Evolutionary conservation across 2,329 filamentous ascomycete genomes (phyloP).

Genomic region (Nigrospora sphaerica): DNA sequence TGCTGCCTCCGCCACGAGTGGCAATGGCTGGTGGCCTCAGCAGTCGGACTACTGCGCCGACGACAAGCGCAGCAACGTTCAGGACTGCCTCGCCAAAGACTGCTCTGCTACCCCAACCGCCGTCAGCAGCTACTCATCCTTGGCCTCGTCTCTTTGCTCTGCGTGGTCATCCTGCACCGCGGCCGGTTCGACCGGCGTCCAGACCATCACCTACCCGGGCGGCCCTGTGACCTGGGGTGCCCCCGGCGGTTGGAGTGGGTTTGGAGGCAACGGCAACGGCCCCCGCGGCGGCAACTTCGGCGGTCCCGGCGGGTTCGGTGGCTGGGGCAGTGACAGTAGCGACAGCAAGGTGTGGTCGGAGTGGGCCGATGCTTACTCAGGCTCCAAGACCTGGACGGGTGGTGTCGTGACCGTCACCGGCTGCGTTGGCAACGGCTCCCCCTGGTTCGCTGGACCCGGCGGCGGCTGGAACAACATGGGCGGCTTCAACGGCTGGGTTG

Average conservation of each 20-base stretch:
- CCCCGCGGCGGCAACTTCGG: background rate
- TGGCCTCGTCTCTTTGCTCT: conserved; percentile 33
- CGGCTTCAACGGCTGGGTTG: conserved; percentile 30
- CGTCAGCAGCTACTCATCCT: conserved; percentile 21
- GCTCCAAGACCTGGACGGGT: conserved; percentile 26
- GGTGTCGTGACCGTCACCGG: conserved; percentile 33
- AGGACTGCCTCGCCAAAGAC: conserved; percentile 19
- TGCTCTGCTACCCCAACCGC: conserved; percentile 17
- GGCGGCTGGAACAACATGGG: conserved; percentile 26
- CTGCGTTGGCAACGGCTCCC: conserved; percentile 31
- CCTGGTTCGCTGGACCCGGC: conserved; percentile 30
- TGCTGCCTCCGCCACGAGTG: conserved; percentile 19
- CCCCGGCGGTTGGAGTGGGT: conserved; percentile 20
- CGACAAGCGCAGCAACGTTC: conserved; percentile 16
- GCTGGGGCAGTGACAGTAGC: conserved; percentile 3
- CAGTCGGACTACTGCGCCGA: conserved; percentile 23
- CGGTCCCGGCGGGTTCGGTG: conserved; percentile 5
- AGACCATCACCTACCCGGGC: conserved; percentile 28
- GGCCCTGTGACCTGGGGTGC: conserved; percentile 26
- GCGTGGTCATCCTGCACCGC: conserved; percentile 29
- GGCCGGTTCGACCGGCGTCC: conserved; percentile 29
- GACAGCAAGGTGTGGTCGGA: conserved; percentile 19
- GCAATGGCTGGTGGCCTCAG: conserved; percentile 17
- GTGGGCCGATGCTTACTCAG: conserved; percentile 20
- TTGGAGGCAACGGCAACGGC: conserved; percentile 7